phyloP scores from a whole-genome alignment of 176 grass and related monocot genomes.

The Oryza punctata region DNA sequence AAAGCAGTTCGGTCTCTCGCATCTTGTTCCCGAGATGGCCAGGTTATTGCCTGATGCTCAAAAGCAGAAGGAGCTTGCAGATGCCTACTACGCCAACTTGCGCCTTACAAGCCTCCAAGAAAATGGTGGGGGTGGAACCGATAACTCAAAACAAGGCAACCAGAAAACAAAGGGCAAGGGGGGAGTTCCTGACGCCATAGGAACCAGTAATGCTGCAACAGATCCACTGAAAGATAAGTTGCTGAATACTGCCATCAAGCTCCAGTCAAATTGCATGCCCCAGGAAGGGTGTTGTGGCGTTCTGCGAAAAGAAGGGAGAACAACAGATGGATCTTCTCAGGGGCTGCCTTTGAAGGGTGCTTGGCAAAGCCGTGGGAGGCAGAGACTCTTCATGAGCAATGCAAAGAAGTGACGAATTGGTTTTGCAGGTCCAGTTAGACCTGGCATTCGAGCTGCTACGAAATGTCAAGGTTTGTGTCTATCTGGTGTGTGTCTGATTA shows the following conservation, averaged over 20 bases:
- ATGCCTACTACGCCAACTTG: constrained; percentile 56
- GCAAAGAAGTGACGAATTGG: constrained; percentile 15
- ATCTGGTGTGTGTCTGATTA: background rate
- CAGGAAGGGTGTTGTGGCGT: constrained; percentile 51
- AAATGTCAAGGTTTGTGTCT: background rate
- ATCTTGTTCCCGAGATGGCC: constrained; percentile 70
- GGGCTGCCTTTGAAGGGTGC: constrained; percentile 41
- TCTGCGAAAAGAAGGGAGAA: constrained; percentile 60
- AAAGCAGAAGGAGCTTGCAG: constrained; percentile 67
- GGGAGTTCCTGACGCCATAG: constrained; percentile 27
- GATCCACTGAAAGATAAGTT: constrained; percentile 40
- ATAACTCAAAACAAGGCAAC: constrained; percentile 19
- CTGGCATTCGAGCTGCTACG: background rate
- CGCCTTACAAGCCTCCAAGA: constrained; percentile 46
- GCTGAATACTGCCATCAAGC: constrained; percentile 41
- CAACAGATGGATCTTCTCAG: constrained; percentile 28
- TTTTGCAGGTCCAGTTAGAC: background rate
- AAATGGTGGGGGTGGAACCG: constrained; percentile 39
- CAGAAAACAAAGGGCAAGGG: constrained; percentile 47
- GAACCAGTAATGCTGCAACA: constrained; percentile 23
- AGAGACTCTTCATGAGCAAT: constrained; percentile 36
- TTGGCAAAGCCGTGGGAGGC: constrained; percentile 54
- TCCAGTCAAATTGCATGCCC: constrained; percentile 38
- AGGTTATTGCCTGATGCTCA: constrained; percentile 51
- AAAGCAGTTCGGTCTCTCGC: constrained; percentile 70